Conservation (phyloP, 2,329 filamentous ascomycete genomes). For the Apiospora marii region DNA sequence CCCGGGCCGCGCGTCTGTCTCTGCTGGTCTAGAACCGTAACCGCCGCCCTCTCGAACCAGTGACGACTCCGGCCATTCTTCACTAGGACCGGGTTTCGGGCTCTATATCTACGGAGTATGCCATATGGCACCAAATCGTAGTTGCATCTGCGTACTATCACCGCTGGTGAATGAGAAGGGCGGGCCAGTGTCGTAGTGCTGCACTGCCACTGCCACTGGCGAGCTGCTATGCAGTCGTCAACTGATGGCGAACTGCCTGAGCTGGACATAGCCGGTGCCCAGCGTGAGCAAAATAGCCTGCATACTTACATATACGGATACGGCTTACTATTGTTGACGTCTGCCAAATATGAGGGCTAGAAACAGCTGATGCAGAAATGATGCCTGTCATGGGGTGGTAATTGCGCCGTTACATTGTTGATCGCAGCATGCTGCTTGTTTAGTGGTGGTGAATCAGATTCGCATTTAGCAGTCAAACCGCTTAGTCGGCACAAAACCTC, state of each 20-base stretch:
- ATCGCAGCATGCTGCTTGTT: not conserved
- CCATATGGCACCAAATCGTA: not conserved
- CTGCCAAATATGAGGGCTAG: not conserved
- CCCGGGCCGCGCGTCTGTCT: slow-evolving; percentile 2
- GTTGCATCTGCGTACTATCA: not conserved
- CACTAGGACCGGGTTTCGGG: not conserved
- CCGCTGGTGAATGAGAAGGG: not conserved
- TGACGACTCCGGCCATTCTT: not conserved
- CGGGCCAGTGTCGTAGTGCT: not conserved
- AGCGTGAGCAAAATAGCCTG: not conserved
- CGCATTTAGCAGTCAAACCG: not conserved
- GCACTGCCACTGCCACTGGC: slow-evolving; percentile 6
- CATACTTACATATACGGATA: not conserved
- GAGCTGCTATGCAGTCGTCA: not conserved
- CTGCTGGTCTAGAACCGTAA: not conserved
- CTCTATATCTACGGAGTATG: not conserved
- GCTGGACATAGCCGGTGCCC: not conserved
- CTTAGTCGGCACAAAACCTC: slow-evolving; percentile 3
- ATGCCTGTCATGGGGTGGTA: not conserved
- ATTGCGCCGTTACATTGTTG: not conserved
- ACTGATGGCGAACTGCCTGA: not conserved
- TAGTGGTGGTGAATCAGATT: not conserved
- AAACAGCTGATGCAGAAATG: not conserved
- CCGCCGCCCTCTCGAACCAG: not conserved
- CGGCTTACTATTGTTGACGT: not conserved